phyloP scores from a whole-genome alignment of 2,329 filamentous ascomycete species.

The Aspergillus ochraceus region DNA sequence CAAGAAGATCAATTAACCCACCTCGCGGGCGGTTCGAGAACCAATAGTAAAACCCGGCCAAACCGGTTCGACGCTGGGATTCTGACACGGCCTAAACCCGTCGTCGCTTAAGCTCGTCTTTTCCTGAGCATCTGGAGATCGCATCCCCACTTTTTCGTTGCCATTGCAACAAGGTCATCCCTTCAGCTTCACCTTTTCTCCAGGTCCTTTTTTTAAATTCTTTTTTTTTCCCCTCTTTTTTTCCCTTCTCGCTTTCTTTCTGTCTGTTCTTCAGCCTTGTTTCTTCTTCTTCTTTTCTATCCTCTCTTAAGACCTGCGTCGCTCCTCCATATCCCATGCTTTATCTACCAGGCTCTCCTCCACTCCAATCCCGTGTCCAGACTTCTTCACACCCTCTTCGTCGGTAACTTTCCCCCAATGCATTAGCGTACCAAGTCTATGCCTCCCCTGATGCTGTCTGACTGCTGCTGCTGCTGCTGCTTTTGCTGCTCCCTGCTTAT shows the following conservation, averaged over 20 bases:
- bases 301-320: slow-evolving; percentile 18
- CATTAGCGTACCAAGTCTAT: slow-evolving; percentile 20
- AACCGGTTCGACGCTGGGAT: slow-evolving; percentile 16
- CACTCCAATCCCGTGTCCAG: slow-evolving; percentile 9
- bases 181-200: slow-evolving; percentile 41
- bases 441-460: slow-evolving; percentile 7
- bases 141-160: slow-evolving; percentile 41
- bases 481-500: not conserved
- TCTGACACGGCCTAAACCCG: slow-evolving; percentile 17
- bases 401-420: slow-evolving; percentile 23
- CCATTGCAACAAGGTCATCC: slow-evolving; percentile 44
- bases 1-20: too few species aligned
- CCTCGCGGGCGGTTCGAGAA: not conserved
- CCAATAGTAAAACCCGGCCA: slow-evolving; percentile 1
- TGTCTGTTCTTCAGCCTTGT: slow-evolving; percentile 3
- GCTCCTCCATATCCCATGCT: slow-evolving; percentile 20
- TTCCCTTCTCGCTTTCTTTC: slow-evolving; percentile 13
- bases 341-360: slow-evolving; percentile 14
- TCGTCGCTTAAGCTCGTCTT: slow-evolving; percentile 23
- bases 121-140: slow-evolving; percentile 36
- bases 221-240: slow-evolving; percentile 24
- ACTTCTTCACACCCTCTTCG: slow-evolving; percentile 11
- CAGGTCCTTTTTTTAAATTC: slow-evolving; percentile 21
- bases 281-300: slow-evolving; percentile 7
- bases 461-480: slow-evolving; percentile 3